Conservation (phyloP, 176 grass and related monocot genomes). For the Neostapfia colusana region DNA sequence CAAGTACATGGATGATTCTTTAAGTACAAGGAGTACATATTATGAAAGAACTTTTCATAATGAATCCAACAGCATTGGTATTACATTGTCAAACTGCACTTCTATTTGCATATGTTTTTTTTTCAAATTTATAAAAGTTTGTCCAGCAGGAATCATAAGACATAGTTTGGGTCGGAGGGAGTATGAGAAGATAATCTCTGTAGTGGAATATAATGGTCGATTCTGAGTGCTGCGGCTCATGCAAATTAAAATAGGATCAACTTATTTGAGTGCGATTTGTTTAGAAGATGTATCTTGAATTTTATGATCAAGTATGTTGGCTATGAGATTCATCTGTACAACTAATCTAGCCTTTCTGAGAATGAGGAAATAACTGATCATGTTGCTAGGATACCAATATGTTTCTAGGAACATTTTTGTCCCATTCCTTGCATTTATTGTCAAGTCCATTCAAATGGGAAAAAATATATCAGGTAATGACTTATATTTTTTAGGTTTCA, state of each 20-base stretch:
- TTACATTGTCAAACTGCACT: not conserved
- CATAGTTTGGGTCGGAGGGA: not conserved
- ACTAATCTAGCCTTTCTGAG: not conserved
- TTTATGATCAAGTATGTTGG: constrained; percentile 8
- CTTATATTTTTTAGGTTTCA: constrained; percentile 65
- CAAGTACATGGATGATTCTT: too few relatives aligned
- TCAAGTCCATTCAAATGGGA: constrained; percentile 6
- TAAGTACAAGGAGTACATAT: too few relatives aligned
- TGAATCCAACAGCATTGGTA: not conserved
- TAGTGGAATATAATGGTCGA: constrained; percentile 4
- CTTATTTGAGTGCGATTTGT: constrained; percentile 25
- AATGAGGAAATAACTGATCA: constrained; percentile 8
- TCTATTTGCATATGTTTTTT: not conserved
- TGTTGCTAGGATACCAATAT: constrained; percentile 30
- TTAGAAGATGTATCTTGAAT: constrained; percentile 20
- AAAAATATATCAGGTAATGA: constrained; percentile 30
- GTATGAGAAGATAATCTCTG: not conserved
- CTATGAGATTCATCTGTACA: constrained; percentile 12
- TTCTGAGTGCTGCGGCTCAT: constrained; percentile 1
- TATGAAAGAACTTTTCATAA: not conserved
- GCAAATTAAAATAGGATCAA: not conserved
- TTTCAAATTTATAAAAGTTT: not conserved
- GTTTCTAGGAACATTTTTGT: constrained; percentile 18
- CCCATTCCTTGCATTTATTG: constrained; percentile 9
- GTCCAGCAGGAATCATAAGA: not conserved